A percentile compares a stretch with the other conserved stretches of the same genome.
phyloP scores from a whole-genome alignment of 306 rosid species.

The Dryas drummondii region DNA sequence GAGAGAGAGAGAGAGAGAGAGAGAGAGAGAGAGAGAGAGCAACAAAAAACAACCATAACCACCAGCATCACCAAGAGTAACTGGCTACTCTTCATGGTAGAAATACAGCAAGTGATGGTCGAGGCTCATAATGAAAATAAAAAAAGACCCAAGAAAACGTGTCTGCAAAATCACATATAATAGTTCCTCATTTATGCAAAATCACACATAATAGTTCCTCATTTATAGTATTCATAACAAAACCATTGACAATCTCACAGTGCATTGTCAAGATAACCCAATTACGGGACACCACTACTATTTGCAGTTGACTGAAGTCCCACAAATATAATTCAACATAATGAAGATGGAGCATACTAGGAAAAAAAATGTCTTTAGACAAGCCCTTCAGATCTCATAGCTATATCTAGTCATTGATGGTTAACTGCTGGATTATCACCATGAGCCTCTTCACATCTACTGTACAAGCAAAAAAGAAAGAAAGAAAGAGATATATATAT shows the following conservation, averaged over 20 bases:
- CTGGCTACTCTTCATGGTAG: too few relatives aligned
- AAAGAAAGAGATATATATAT: not conserved
- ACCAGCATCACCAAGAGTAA: too few relatives aligned
- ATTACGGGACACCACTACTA: not conserved
- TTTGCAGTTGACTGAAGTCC: not conserved
- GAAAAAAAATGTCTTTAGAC: too few relatives aligned
- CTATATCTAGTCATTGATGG: slow-evolving; percentile 6
- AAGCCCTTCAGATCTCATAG: slow-evolving; percentile 23
- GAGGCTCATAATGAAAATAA: too few relatives aligned
- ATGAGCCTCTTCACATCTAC: slow-evolving; percentile 17
- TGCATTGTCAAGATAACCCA: not conserved
- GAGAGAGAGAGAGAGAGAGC: too few relatives aligned
- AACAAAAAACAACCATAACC: too few relatives aligned
- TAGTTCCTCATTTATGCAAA: too few relatives aligned
- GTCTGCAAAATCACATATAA: too few relatives aligned
- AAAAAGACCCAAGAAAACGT: too few relatives aligned
- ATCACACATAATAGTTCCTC: not conserved
- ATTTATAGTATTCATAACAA: not conserved
- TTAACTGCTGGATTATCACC: not conserved
- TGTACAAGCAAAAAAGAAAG: not conserved
- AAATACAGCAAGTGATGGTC: too few relatives aligned
- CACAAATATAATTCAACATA: not conserved
- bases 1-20: too few relatives aligned
- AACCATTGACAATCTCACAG: not conserved
- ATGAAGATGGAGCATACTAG: too few relatives aligned